Evolutionary conservation across 768 basidiomycete species (phyloP).

Genomic region (Suillus alpinus): DNA sequence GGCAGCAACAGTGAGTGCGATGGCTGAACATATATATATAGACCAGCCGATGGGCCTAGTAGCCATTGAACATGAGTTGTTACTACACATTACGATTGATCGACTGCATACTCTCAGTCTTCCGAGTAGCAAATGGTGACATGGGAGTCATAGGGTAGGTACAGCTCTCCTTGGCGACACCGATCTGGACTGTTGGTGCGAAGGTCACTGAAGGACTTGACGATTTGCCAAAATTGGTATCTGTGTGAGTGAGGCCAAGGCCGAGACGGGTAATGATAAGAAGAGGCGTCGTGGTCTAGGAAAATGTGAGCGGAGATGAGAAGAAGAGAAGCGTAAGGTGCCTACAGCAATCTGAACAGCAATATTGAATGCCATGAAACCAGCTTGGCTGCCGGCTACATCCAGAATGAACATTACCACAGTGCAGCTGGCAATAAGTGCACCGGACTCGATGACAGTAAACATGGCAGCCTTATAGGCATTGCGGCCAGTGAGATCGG

Average conservation of each 20-base stretch:
- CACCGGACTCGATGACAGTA: slow-evolving; percentile 21
- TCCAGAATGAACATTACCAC: slow-evolving; percentile 13
- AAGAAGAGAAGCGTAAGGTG: not conserved
- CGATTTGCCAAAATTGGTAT: not conserved
- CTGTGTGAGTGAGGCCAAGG: slow-evolving; percentile 8
- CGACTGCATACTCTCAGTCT: not conserved
- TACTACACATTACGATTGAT: not conserved
- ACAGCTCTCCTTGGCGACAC: not conserved
- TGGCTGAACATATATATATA: too few relatives aligned
- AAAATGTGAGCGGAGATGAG: not conserved
- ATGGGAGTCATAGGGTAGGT: not conserved
- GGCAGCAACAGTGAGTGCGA: too few relatives aligned
- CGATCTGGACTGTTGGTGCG: slow-evolving; percentile 3
- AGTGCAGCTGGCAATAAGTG: slow-evolving; percentile 13
- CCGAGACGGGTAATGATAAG: slow-evolving; percentile 18
- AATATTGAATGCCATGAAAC: slow-evolving; percentile 7
- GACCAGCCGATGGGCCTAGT: too few relatives aligned
- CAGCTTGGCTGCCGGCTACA: not conserved
- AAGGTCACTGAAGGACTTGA: not conserved
- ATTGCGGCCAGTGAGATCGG: not conserved
- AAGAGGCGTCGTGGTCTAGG: slow-evolving; percentile 14
- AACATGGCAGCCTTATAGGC: slow-evolving; percentile 13
- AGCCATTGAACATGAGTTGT: not conserved
- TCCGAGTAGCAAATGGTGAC: not conserved
- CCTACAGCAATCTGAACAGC: slow-evolving; percentile 15